Evolutionary conservation across 164 flowering plant species (phyloP).

Genomic region (Vitis rotundifolia): DNA sequence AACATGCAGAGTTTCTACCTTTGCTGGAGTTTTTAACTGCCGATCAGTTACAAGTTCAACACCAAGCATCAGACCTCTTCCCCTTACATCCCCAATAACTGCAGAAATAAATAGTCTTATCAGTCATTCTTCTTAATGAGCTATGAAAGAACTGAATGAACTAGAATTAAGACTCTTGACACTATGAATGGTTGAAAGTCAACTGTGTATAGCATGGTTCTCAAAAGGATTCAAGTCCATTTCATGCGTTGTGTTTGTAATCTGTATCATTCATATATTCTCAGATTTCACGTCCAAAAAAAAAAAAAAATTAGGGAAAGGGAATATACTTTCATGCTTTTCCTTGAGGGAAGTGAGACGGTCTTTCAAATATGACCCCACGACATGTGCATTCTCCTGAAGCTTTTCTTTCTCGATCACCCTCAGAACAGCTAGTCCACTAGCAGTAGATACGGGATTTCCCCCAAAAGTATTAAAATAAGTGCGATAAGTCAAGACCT

Average conservation of each 20-base stretch:
- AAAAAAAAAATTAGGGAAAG: neutral
- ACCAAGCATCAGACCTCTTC: constrained; percentile 88
- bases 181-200: no score
- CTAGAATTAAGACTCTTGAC: no score
- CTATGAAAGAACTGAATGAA: no score
- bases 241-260: no score
- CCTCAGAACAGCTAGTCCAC: constrained; percentile 82
- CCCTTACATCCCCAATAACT: constrained; percentile 98
- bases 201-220: no score
- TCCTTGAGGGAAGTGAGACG: constrained; percentile 65
- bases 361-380: constrained; percentile 76
- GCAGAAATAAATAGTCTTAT: constrained; percentile 5
- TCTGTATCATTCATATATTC: no score
- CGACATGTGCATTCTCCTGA: constrained; percentile 73
- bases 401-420: constrained; percentile 88
- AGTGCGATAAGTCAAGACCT: constrained; percentile 67
- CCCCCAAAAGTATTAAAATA: constrained; percentile 98
- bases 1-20: constrained; percentile 67
- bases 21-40: constrained; percentile 79
- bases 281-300: no score
- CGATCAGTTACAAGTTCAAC: constrained; percentile 92
- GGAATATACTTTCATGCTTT: constrained; percentile 68
- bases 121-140: neutral
- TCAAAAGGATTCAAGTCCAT: no score
- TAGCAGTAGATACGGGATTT: constrained; percentile 90